Percentiles rank a stretch among this genome's conserved stretches.
phyloP scores from a whole-genome alignment of 169 alveolate species.

The Eimeria brunetti region DNA sequence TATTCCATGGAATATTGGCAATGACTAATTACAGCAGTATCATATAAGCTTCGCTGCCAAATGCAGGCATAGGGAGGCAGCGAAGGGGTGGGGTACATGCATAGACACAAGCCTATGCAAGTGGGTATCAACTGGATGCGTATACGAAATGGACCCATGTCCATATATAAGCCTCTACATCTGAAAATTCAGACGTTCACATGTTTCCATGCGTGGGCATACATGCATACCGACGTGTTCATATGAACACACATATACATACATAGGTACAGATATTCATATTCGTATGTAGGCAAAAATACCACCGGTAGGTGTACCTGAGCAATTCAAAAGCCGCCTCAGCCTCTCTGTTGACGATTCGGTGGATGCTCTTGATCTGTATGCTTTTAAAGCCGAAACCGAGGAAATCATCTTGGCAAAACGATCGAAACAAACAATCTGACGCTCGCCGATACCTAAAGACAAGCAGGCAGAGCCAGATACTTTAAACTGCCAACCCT shows the following conservation, averaged over 20 bases:
- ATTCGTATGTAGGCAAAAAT: background rate
- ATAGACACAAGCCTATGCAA: background rate
- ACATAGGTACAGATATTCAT: background rate
- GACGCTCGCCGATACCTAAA: slow-evolving; percentile 60
- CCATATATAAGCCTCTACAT: too few relatives aligned
- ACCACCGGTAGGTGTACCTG: background rate
- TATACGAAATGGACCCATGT: background rate
- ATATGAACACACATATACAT: background rate
- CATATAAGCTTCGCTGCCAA: background rate
- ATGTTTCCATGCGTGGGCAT: too few relatives aligned
- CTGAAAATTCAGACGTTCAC: too few relatives aligned
- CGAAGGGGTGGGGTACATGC: background rate
- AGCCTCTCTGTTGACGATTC: slow-evolving; percentile 53
- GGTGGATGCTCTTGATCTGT: slow-evolving; percentile 33
- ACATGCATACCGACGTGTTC: too few relatives aligned
- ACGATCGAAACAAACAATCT: slow-evolving; percentile 25
- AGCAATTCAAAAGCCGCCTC: slow-evolving; percentile 67
- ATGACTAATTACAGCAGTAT: background rate
- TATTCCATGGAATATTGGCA: background rate
- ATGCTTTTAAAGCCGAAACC: slow-evolving; percentile 45
- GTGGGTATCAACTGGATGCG: background rate
- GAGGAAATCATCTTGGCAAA: background rate
- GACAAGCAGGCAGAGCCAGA: background rate
- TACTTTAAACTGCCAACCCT: background rate
- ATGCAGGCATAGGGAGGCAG: background rate